phyloP scores from a whole-genome alignment of 1,284 basidiomycete genomes.

The Trichosporon sp. region DNA sequence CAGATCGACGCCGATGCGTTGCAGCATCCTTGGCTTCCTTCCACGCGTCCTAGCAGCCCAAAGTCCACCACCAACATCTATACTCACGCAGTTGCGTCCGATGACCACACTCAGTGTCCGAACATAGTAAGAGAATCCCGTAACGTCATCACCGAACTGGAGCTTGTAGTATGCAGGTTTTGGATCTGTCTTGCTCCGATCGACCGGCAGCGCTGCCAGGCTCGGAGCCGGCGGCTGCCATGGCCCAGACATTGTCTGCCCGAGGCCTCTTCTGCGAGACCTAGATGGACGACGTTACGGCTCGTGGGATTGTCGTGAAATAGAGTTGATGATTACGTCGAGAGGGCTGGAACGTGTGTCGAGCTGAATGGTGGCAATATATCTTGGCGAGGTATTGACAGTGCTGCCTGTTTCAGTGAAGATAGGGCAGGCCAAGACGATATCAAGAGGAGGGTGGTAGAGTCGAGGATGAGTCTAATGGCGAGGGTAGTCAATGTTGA shows the following conservation, averaged over 20 bases:
- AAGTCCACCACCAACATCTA: too few relatives aligned
- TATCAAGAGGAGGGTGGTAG: not conserved
- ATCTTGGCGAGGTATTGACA: not conserved
- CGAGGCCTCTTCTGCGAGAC: not conserved
- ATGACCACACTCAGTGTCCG: slow-evolving; percentile 45
- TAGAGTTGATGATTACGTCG: not conserved
- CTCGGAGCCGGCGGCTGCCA: slow-evolving; percentile 43
- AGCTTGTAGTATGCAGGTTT: slow-evolving; percentile 49
- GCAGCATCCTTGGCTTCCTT: too few relatives aligned
- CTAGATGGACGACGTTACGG: not conserved
- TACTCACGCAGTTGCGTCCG: slow-evolving; percentile 43
- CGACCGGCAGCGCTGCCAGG: slow-evolving; percentile 43
- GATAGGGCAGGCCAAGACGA: not conserved
- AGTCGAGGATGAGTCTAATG: not conserved
- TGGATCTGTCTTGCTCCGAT: slow-evolving; percentile 45
- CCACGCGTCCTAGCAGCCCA: too few relatives aligned
- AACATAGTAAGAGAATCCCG: slow-evolving; percentile 49
- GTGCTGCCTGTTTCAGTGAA: not conserved
- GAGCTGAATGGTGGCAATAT: not conserved
- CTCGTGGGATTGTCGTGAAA: not conserved
- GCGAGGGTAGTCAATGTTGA: not conserved
- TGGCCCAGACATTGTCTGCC: slow-evolving; percentile 14
- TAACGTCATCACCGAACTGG: slow-evolving; percentile 46
- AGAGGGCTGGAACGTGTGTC: not conserved
- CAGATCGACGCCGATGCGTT: too few relatives aligned